Evolutionary conservation across 192 early-diverging fungal species (phyloP).

Genomic region (Rhizoclosmatium sp.): DNA sequence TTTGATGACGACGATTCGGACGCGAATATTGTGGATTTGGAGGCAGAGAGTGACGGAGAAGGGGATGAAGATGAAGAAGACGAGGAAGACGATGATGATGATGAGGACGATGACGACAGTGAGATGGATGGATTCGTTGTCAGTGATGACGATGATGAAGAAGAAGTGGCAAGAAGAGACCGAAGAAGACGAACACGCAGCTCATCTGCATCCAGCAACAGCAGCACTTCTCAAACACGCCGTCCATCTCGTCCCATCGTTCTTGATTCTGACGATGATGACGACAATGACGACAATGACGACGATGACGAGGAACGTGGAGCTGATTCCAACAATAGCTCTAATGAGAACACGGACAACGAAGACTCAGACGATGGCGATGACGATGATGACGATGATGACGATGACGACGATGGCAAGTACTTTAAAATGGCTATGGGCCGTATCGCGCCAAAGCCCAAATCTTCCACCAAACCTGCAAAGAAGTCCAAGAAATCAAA

Average conservation of each 20-base stretch:
- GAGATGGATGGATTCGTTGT: conserved; percentile 30
- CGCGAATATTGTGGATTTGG: conserved; percentile 24
- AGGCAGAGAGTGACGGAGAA: neutral
- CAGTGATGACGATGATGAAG: neutral
- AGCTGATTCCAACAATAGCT: neutral
- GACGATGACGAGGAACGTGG: too few species aligned
- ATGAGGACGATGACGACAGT: conserved; percentile 9
- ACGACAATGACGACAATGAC: neutral
- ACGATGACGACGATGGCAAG: neutral
- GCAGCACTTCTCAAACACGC: neutral
- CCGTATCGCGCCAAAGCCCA: neutral
- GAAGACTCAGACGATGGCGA: neutral
- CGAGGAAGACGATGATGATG: conserved; percentile 33
- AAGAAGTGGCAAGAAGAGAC: neutral
- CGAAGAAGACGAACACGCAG: conserved; percentile 15
- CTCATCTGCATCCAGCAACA: neutral
- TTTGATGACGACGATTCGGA: conserved; percentile 17
- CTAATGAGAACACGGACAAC: neutral
- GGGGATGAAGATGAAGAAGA: conserved; percentile 6
- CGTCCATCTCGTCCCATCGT: neutral
- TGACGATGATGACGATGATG: neutral
- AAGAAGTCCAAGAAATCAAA: too few species aligned
- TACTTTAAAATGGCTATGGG: neutral
- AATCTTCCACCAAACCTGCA: too few species aligned
- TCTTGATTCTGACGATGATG: neutral